phyloP scores from a whole-genome alignment of 768 basidiomycete species.

The Boletus pseudo-olivaceus region DNA sequence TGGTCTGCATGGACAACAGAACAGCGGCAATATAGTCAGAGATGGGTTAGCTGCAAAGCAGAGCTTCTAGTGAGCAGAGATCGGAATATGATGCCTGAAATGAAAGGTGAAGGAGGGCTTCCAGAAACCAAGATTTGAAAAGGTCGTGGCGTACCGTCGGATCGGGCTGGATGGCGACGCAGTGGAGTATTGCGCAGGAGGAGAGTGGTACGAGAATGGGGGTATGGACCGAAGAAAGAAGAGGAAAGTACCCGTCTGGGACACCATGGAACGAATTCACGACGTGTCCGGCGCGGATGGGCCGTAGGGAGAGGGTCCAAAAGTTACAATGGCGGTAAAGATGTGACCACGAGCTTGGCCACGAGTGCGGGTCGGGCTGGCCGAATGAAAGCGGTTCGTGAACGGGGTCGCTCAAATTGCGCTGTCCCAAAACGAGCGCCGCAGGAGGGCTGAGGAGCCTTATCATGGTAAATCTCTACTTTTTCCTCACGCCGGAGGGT shows the following conservation, averaged over 20 bases:
- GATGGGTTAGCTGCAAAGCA: neutral
- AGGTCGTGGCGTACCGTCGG: conserved; percentile 4
- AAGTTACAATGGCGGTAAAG: neutral
- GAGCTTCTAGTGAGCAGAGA: neutral
- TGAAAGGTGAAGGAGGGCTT: conserved; percentile 3
- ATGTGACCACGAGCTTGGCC: neutral
- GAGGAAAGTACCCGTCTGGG: neutral
- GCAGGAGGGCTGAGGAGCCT: conserved; percentile 18
- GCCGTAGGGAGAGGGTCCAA: neutral
- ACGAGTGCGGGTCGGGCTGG: conserved; percentile 1
- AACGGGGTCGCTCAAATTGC: neutral
- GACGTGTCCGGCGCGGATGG: conserved; percentile 7
- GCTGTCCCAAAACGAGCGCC: neutral
- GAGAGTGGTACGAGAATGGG: conserved; percentile 18
- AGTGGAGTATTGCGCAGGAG: conserved; percentile 9
- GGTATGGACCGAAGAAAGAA: neutral
- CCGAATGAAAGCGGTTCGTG: neutral
- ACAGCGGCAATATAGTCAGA: neutral
- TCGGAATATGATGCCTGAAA: neutral
- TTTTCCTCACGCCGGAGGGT: neutral
- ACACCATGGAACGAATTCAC: conserved; percentile 5
- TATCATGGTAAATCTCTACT: conserved; percentile 21
- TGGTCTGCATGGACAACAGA: neutral
- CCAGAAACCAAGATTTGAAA: neutral
- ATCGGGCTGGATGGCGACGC: conserved; percentile 1